Percentiles rank a stretch among this genome's conserved stretches.
phyloP scores from a whole-genome alignment of 2,329 filamentous ascomycete species.

The Colletotrichum tropicicola region DNA sequence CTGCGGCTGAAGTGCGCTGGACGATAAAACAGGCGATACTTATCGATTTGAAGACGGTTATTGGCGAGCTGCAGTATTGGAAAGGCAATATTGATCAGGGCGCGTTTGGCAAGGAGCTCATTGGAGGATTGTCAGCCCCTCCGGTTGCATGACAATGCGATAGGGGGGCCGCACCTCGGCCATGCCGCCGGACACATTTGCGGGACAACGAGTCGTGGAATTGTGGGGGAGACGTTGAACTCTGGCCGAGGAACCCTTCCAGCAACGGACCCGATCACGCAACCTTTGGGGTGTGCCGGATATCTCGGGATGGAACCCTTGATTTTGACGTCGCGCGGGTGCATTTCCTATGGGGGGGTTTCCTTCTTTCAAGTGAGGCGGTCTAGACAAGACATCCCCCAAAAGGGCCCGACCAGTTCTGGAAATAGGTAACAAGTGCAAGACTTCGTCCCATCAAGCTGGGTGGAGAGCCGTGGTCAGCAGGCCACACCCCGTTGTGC shows the following conservation, averaged over 20 bases:
- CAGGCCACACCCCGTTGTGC: not conserved
- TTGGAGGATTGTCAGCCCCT: conserved; percentile 2
- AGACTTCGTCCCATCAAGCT: too few species aligned
- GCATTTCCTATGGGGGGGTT: too few species aligned
- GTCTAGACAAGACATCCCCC: too few species aligned
- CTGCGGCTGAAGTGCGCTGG: too few species aligned
- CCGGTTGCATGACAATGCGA: not conserved
- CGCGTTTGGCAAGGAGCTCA: too few species aligned
- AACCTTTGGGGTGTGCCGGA: conserved; percentile 7
- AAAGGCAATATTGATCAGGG: not conserved
- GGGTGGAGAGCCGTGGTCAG: not conserved
- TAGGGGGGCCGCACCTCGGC: not conserved
- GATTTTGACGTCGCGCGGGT: not conserved
- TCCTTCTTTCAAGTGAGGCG: too few species aligned
- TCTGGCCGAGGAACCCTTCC: not conserved
- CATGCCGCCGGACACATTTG: conserved; percentile 7
- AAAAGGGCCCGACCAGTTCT: too few species aligned
- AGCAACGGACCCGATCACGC: conserved; percentile 12
- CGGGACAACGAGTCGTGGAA: conserved; percentile 3
- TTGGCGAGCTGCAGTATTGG: not conserved
- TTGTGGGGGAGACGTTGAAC: not conserved
- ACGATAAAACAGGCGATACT: not conserved
- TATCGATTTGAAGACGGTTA: not conserved
- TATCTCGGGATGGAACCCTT: conserved; percentile 10
- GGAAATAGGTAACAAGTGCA: too few species aligned